Evolutionary conservation across 352 stramenopile genomes (phyloP).

Genomic region (Phytophthora pluvialis): DNA sequence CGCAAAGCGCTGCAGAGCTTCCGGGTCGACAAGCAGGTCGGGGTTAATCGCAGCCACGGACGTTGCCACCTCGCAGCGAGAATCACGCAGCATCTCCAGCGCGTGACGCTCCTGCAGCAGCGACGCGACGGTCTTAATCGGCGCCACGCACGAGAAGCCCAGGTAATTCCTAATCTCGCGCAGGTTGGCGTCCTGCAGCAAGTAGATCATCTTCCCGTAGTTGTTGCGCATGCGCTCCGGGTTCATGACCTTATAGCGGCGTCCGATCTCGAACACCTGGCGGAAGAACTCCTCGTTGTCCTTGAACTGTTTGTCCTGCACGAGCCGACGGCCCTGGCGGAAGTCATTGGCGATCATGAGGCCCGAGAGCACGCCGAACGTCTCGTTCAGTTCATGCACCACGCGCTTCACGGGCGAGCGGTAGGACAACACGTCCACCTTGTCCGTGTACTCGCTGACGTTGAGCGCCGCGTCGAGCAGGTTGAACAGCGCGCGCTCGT

Average conservation of each 20-base stretch:
- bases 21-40: conserved; percentile 15
- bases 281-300: conserved; percentile 87
- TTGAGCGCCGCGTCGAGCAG: conserved; percentile 84
- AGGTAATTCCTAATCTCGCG: conserved; percentile 74
- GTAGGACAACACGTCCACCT: conserved; percentile 88
- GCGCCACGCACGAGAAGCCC: conserved; percentile 76
- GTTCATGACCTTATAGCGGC: conserved; percentile 96
- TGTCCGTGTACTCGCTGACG: conserved; percentile 94
- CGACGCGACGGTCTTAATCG: conserved; percentile 75
- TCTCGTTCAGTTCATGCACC: conserved; percentile 68
- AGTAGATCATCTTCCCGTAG: conserved; percentile 96
- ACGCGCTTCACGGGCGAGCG: conserved; percentile 78
- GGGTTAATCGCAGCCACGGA: conserved; percentile 37
- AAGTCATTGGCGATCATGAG: conserved; percentile 73
- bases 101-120: conserved; percentile 75
- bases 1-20: conserved; percentile 31
- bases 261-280: conserved; percentile 91
- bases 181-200: conserved; percentile 92
- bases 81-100: conserved; percentile 79
- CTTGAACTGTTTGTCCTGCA: conserved; percentile 67
- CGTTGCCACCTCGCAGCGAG: conserved; percentile 68
- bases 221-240: conserved; percentile 90
- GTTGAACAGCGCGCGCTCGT: conserved; percentile 79
- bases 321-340: conserved; percentile 56
- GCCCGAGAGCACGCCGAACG: conserved; percentile 69